Evolutionary conservation across 2,329 filamentous ascomycete genomes (phyloP).

Genomic region (Neonectria hederae): DNA sequence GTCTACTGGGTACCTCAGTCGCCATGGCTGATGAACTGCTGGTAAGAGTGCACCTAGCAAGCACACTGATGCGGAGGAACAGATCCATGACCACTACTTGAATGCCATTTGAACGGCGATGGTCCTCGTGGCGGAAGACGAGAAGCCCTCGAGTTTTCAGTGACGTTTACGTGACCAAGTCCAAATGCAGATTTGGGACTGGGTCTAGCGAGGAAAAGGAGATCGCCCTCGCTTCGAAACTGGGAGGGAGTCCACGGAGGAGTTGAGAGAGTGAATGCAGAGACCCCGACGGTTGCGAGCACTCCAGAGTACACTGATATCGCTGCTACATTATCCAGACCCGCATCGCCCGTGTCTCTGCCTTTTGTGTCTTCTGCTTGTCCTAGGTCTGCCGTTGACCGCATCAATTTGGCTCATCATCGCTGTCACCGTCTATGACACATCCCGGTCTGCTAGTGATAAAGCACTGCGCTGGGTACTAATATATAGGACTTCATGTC

Average conservation of each 20-base stretch:
- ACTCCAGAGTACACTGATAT: background rate
- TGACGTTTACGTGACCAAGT: background rate
- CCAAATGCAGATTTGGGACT: background rate
- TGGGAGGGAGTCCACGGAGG: background rate
- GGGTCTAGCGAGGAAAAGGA: too few relatives aligned
- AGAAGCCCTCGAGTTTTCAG: background rate
- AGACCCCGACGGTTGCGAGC: background rate
- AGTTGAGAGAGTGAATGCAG: too few relatives aligned
- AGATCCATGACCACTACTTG: background rate
- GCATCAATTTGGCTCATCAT: too few relatives aligned
- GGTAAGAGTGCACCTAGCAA: background rate
- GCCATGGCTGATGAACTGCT: background rate
- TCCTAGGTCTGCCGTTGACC: too few relatives aligned
- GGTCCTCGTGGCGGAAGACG: background rate
- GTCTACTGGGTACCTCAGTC: background rate
- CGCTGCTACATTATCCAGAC: background rate
- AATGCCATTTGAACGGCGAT: background rate
- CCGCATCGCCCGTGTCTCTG: too few relatives aligned
- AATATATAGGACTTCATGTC: too few relatives aligned
- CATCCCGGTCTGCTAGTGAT: too few relatives aligned
- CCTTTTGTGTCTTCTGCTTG: background rate
- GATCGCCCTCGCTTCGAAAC: background rate
- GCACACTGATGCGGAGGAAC: background rate
- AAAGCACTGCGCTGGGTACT: too few relatives aligned
- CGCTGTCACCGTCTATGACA: too few relatives aligned